Evolutionary conservation across 306 rosid genomes (phyloP).

Genomic region (Castanea sativa): DNA sequence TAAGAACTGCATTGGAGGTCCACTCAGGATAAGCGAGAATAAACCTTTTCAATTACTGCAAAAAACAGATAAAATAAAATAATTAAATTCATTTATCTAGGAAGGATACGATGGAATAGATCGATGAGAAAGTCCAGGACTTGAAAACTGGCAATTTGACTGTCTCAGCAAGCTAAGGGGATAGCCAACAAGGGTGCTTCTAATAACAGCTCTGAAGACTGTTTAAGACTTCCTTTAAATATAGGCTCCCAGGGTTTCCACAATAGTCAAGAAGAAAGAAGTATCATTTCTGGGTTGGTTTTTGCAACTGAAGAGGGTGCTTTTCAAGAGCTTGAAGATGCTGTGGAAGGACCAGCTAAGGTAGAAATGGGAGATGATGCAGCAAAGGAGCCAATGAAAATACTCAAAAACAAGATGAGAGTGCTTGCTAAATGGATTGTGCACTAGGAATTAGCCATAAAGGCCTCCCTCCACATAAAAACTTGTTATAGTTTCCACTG

Average conservation of each 20-base stretch:
- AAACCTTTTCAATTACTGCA: too few species aligned
- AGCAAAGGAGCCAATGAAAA: slow-evolving; percentile 32
- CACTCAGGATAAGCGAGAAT: too few species aligned
- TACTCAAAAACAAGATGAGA: slow-evolving; percentile 12
- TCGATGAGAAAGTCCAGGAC: slow-evolving; percentile 17
- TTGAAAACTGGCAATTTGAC: slow-evolving; percentile 2
- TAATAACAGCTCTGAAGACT: slow-evolving; percentile 10
- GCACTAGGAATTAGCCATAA: slow-evolving; percentile 19
- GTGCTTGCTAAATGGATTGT: slow-evolving; percentile 10
- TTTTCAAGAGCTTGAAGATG: slow-evolving; percentile 37
- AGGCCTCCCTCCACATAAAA: slow-evolving; percentile 17
- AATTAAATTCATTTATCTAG: too few species aligned
- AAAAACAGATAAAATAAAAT: too few species aligned
- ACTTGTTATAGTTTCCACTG: slow-evolving; percentile 15
- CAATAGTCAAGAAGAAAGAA: slow-evolving; percentile 31
- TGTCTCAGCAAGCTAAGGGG: slow-evolving; percentile 20
- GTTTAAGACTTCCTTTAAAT: slow-evolving; percentile 15
- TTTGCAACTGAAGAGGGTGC: slow-evolving; percentile 27
- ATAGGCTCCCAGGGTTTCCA: not conserved
- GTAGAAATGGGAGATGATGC: slow-evolving; percentile 35
- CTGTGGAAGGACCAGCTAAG: slow-evolving; percentile 30
- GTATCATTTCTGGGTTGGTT: slow-evolving; percentile 31
- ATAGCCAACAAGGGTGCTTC: slow-evolving; percentile 9
- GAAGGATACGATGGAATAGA: not conserved
- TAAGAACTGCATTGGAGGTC: too few species aligned